Percentiles rank a stretch among this genome's conserved stretches.
Evolutionary conservation across 768 basidiomycete species (phyloP).

Genomic region (Coprinopsis sp.): DNA sequence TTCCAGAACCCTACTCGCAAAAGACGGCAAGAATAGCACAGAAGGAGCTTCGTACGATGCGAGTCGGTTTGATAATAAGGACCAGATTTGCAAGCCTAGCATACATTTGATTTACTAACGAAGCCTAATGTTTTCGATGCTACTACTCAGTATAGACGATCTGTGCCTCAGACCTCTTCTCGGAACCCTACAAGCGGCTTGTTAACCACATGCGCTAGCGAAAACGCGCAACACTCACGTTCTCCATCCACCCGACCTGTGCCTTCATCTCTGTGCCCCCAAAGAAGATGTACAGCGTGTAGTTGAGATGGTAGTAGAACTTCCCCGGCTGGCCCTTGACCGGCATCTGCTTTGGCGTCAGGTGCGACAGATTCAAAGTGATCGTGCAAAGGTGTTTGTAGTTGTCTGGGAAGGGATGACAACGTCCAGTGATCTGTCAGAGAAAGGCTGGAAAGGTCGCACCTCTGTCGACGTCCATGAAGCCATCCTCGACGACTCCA

Average conservation of each 20-base stretch:
- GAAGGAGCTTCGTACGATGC: too few relatives aligned
- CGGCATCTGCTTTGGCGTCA: not conserved
- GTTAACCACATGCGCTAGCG: too few relatives aligned
- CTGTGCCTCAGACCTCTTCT: too few relatives aligned
- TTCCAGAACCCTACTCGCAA: too few relatives aligned
- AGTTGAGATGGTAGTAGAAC: conserved; percentile 23
- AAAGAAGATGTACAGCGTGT: conserved; percentile 37
- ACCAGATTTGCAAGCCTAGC: too few relatives aligned
- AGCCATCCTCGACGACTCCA: conserved; percentile 1
- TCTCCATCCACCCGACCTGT: conserved; percentile 39
- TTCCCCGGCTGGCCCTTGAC: not conserved
- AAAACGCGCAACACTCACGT: not conserved
- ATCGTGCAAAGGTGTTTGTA: conserved; percentile 1
- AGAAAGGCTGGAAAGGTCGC: not conserved
- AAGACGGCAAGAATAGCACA: too few relatives aligned
- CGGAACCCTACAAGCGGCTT: too few relatives aligned
- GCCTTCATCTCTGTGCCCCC: conserved; percentile 46
- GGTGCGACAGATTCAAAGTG: conserved; percentile 1
- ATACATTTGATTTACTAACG: too few relatives aligned
- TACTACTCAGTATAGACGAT: too few relatives aligned
- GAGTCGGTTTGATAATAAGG: too few relatives aligned
- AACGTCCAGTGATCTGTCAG: not conserved
- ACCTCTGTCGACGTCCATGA: not conserved
- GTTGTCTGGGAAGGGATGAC: not conserved
- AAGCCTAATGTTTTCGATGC: too few relatives aligned